Evolutionary conservation across 306 rosid genomes (phyloP).

Genomic region (barrel medic (Medicago truncatula)): MtrunA17r5.0-ANR NC_053044.1:44953001-44953500

Average conservation of each 20-base stretch:
- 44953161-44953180: no score
- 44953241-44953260: constrained; percentile 40
- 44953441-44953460: no score
- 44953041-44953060: constrained; percentile 63
- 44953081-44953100: constrained; percentile 29
- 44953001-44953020: constrained; percentile 58
- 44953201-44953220: no score
- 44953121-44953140: no score
- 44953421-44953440: no score
- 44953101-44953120: neutral
- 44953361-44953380: constrained; percentile 50
- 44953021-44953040: constrained; percentile 57
- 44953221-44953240: constrained; percentile 31
- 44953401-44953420: no score
- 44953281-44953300: constrained; percentile 6
- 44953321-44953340: no score
- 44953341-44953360: neutral
- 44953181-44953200: no score
- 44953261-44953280: constrained; percentile 34
- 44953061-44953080: constrained; percentile 24
- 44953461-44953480: no score
- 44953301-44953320: neutral
- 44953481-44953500: no score
- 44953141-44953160: no score
- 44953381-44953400: constrained; percentile 29